phyloP scores from a whole-genome alignment of 2,329 filamentous ascomycete species.

The Epichloe bromicola region DNA sequence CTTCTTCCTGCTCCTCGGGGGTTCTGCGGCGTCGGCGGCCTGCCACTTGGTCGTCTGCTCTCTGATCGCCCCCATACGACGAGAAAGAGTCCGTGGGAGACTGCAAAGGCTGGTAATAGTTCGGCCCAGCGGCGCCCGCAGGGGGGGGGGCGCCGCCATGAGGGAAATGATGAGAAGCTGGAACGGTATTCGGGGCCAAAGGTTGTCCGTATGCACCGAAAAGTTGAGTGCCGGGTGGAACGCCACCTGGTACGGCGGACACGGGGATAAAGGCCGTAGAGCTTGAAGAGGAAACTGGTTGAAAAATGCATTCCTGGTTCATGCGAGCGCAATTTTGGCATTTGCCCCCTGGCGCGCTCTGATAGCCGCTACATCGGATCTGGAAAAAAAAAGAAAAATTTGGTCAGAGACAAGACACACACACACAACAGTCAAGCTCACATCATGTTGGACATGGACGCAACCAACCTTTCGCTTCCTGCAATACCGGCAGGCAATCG shows the following conservation, averaged over 20 bases:
- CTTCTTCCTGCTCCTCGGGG: slow-evolving; percentile 26
- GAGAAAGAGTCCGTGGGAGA: slow-evolving; percentile 32
- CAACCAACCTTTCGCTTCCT: slow-evolving; percentile 43
- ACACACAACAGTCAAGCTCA: not conserved
- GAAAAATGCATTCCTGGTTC: slow-evolving; percentile 49
- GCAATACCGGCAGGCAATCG: slow-evolving; percentile 48
- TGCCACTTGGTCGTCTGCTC: slow-evolving; percentile 19
- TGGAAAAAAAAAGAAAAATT: slow-evolving; percentile 12
- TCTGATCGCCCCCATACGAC: slow-evolving; percentile 21
- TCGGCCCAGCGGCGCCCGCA: slow-evolving; percentile 19
- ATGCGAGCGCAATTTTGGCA: slow-evolving; percentile 49
- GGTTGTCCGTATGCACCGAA: slow-evolving; percentile 47
- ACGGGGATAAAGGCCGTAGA: slow-evolving; percentile 47
- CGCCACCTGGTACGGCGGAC: slow-evolving; percentile 43
- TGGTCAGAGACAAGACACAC: slow-evolving; percentile 1
- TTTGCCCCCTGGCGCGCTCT: slow-evolving; percentile 46
- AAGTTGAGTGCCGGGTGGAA: slow-evolving; percentile 42
- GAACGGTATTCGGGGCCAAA: slow-evolving; percentile 24
- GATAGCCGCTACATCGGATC: slow-evolving; percentile 50
- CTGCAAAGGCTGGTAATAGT: slow-evolving; percentile 29
- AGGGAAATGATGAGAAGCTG: slow-evolving; percentile 12
- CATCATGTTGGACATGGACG: slow-evolving; percentile 3
- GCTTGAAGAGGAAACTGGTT: slow-evolving; percentile 42
- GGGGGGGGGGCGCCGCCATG: slow-evolving; percentile 11
- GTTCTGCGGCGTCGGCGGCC: slow-evolving; percentile 24